phyloP scores from a whole-genome alignment of 192 early-diverging fungal species.

The Blastocladiella britannica region DNA sequence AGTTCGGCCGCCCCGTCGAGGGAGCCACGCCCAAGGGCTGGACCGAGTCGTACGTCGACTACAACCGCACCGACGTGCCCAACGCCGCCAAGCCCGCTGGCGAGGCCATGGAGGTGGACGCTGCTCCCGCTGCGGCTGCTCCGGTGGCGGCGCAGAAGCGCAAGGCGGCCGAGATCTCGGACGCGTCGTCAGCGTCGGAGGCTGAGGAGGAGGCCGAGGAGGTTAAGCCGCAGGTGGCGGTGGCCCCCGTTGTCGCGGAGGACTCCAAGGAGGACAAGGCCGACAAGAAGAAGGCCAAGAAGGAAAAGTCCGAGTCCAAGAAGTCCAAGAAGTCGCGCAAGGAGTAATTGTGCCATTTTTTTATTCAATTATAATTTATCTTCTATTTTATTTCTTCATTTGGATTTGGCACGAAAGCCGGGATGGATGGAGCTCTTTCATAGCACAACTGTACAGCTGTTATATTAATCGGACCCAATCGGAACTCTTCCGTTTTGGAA shows the following conservation, averaged over 20 bases:
- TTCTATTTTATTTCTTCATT: background rate
- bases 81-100: slow-evolving; percentile 8
- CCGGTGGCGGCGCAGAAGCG: slow-evolving; percentile 14
- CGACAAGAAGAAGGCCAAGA: slow-evolving; percentile 24
- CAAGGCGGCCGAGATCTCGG: slow-evolving; percentile 13
- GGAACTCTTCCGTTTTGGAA: background rate
- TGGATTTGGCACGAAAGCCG: too few species aligned
- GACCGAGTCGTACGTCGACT: slow-evolving; percentile 62
- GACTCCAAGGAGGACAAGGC: slow-evolving; percentile 18
- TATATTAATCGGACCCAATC: too few species aligned
- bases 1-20: slow-evolving; percentile 80
- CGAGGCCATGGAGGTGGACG: slow-evolving; percentile 14
- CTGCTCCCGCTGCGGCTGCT: slow-evolving; percentile 13
- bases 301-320: slow-evolving; percentile 25
- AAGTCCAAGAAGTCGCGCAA: slow-evolving; percentile 16
- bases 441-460: too few species aligned
- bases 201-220: slow-evolving; percentile 13
- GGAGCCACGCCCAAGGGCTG: slow-evolving; percentile 62
- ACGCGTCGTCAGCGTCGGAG: slow-evolving; percentile 8
- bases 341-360: slow-evolving; percentile 7
- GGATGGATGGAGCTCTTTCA: too few species aligned
- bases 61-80: slow-evolving; percentile 16
- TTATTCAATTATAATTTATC: background rate
- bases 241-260: slow-evolving; percentile 7
- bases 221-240: slow-evolving; percentile 15